Evolutionary conservation across 768 basidiomycete species (phyloP), one percentile per base, ranked within the genome.

Genomic region (Mycena chlorophos): DNA sequence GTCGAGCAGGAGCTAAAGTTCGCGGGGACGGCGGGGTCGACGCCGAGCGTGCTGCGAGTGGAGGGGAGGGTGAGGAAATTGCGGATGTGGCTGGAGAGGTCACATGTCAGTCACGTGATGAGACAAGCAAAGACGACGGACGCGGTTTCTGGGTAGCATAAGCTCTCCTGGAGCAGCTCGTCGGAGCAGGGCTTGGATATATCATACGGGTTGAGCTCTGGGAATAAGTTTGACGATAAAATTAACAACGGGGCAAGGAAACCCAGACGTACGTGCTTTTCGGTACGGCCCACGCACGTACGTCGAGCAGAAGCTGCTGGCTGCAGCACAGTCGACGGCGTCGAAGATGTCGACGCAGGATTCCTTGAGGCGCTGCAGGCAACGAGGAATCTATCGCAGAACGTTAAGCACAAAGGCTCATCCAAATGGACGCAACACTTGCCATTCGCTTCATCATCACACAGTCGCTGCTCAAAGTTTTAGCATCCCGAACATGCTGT

Each of bases 291-390:
- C 70, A 29, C 75, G 79, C 13, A 91, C 66, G 57, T 83, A 76
- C 20, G 65, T 69, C 49, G 82, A 75, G 68, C 91, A 94, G 67
- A 90, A 91, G 10, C 59, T 68, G 48, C 83, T 75, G 2, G 89
- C 86, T 13, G 85, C 86, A n/a, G 69, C 72, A 63, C 91, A 93
- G 55, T 80, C 75, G 31, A 87, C 83, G 20, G 75, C 69, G 66
- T 94, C 89, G 59, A 86, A 86, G 16, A 72, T 72, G 52, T 89
- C 79, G 27, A 90, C 75, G 58, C 90, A 93, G 42, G 74, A 74
- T 39, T 75, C 68, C n/a, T 76, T 70, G 66, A 88, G 76, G 31
- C 76, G 76, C 56, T 75, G 76, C 60, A 84, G 72, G 67, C 91
- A 94, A 45, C 84, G 81, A 20, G 88, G 85, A 20, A 91, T 74